Conservation (phyloP, 768 basidiomycete genomes). For the Tricholoma matsutake region DNA sequence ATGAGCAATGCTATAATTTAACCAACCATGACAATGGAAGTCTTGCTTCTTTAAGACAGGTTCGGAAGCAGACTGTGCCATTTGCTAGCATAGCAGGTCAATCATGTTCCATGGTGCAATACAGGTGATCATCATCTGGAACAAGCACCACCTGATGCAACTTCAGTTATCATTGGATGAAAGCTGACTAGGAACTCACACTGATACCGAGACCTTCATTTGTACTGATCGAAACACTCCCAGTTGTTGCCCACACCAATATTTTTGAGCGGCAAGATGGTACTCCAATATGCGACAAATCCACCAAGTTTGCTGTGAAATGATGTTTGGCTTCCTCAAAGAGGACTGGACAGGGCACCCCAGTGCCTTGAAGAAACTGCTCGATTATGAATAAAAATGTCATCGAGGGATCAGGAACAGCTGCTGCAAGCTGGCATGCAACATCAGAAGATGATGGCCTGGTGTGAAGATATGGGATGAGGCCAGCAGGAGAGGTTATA, state of each 20-base stretch:
- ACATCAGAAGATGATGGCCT: not conserved
- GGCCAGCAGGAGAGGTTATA: constrained; percentile 1
- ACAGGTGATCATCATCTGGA: not conserved
- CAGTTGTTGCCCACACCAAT: constrained; percentile 6
- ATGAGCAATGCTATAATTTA: not conserved
- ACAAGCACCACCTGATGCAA: not conserved
- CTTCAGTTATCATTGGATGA: not conserved
- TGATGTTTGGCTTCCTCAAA: constrained; percentile 3
- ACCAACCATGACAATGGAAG: not conserved
- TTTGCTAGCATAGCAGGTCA: not conserved
- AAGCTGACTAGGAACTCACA: not conserved
- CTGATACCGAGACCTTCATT: not conserved
- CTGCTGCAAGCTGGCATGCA: not conserved
- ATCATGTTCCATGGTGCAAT: not conserved
- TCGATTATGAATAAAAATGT: not conserved
- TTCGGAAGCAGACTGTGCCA: not conserved
- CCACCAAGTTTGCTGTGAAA: not conserved
- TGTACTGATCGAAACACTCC: not conserved
- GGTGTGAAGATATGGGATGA: not conserved
- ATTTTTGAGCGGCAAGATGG: constrained; percentile 2
- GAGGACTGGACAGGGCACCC: not conserved
- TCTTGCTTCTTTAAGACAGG: not conserved
- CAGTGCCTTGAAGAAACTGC: not conserved
- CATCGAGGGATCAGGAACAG: not conserved
- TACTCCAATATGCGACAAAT: not conserved